Conservation (phyloP, 768 basidiomycete genomes). For the Macrocybe gigantea region DNA sequence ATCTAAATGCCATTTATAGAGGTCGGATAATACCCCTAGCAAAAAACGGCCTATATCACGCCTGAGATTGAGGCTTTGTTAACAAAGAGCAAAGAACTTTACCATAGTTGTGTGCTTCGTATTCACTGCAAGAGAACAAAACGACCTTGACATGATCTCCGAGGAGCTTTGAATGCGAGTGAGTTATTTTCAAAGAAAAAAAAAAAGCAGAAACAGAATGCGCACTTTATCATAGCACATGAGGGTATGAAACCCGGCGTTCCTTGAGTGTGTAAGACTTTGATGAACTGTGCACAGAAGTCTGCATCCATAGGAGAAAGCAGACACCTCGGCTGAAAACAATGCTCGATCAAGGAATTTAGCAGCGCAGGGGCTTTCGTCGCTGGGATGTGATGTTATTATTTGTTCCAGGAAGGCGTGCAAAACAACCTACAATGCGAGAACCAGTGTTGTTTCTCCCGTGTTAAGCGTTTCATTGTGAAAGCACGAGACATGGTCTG, state of each 20-base stretch:
- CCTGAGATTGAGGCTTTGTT: constrained; percentile 1
- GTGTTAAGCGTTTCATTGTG: constrained; percentile 69
- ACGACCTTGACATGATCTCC: constrained; percentile 79
- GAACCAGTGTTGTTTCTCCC: constrained; percentile 84
- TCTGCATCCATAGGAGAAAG: constrained; percentile 98
- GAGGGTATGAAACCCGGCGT: constrained; percentile 83
- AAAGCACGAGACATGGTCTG: constrained; percentile 67
- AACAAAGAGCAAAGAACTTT: constrained; percentile 11
- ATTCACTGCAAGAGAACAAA: constrained; percentile 91
- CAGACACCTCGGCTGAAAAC: constrained; percentile 86
- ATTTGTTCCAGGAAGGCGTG: not conserved
- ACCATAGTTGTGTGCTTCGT: constrained; percentile 95
- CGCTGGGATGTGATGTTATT: constrained; percentile 19
- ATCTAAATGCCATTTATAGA: constrained; percentile 75
- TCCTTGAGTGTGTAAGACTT: constrained; percentile 81
- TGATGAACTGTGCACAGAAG: constrained; percentile 88
- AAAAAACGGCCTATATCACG: constrained; percentile 73
- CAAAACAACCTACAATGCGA: constrained; percentile 39
- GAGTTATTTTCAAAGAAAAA: not conserved
- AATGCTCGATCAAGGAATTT: constrained; percentile 75
- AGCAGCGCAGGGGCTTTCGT: constrained; percentile 47
- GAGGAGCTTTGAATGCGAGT: constrained; percentile 52
- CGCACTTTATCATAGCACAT: constrained; percentile 77
- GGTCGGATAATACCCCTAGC: constrained; percentile 67
- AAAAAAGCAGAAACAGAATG: constrained; percentile 3